phyloP scores from a whole-genome alignment of 2,329 filamentous ascomycete species.

The Fusarium zealandicum region DNA sequence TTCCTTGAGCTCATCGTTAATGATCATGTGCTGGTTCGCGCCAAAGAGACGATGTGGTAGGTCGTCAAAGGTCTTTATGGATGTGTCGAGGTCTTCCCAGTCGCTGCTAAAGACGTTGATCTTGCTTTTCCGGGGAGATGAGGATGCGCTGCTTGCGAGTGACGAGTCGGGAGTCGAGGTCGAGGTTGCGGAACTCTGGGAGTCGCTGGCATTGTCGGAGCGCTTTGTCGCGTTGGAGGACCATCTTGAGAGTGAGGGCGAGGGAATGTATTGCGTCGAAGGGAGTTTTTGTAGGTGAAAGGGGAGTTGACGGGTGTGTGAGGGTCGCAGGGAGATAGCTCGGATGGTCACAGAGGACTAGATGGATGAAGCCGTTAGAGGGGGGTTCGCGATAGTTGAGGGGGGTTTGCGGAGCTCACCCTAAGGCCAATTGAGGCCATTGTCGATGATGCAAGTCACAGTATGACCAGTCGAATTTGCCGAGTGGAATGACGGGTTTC shows the following conservation, averaged over 20 bases:
- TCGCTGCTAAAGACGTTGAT: constrained; percentile 50
- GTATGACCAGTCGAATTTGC: not conserved
- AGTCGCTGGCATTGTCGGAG: constrained; percentile 4
- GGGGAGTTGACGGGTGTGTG: constrained; percentile 17
- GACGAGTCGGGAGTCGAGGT: constrained; percentile 12
- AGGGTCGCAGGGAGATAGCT: constrained; percentile 32
- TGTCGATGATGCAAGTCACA: not conserved
- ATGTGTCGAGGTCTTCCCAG: constrained; percentile 54
- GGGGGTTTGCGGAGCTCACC: constrained; percentile 19
- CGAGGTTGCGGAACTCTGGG: constrained; percentile 15
- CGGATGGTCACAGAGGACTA: constrained; percentile 33
- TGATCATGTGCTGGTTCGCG: constrained; percentile 94
- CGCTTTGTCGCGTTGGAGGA: constrained; percentile 29
- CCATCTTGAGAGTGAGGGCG: constrained; percentile 25
- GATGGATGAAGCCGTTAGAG: constrained; percentile 23
- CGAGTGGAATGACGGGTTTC: not conserved
- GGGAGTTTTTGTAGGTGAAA: constrained; percentile 12
- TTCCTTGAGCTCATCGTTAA: constrained; percentile 95
- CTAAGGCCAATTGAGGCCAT: constrained; percentile 39
- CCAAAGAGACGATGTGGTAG: constrained; percentile 71
- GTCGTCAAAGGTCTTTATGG: constrained; percentile 54
- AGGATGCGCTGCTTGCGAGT: constrained; percentile 24
- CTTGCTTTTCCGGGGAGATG: constrained; percentile 40
- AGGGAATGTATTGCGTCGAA: constrained; percentile 4
- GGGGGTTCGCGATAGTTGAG: not conserved